A percentile compares a stretch with the other conserved stretches of the same genome.
Conservation (phyloP, 2,329 filamentous ascomycete genomes). For the Neofusicoccum laricinum region DNA sequence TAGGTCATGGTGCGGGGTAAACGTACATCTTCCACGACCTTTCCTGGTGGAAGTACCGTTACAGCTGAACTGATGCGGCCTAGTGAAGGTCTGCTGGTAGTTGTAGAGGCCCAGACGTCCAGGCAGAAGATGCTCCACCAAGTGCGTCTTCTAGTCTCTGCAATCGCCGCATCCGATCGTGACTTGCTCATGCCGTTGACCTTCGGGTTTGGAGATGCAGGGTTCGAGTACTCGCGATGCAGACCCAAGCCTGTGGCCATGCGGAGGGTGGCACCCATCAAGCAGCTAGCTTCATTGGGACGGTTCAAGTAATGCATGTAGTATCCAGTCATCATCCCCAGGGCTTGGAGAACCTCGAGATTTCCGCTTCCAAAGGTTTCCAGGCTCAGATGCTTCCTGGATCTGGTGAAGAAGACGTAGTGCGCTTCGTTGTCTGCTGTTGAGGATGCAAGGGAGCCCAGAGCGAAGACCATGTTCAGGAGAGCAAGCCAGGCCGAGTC, state of each 20-base stretch:
- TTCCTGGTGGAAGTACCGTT: constrained; percentile 37
- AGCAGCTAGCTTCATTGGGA: constrained; percentile 72
- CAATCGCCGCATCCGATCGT: constrained; percentile 11
- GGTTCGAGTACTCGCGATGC: constrained; percentile 60
- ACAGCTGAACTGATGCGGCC: constrained; percentile 39
- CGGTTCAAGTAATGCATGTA: constrained; percentile 77
- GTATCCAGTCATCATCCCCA: constrained; percentile 70
- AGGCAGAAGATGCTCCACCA: constrained; percentile 47
- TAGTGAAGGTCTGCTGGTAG: constrained; percentile 40
- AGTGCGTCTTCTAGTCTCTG: constrained; percentile 40
- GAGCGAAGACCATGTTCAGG: constrained; percentile 72
- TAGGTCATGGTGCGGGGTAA: neutral
- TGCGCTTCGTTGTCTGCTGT: constrained; percentile 63
- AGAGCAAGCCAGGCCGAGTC: constrained; percentile 70
- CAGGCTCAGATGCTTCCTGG: constrained; percentile 64
- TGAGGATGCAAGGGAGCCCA: constrained; percentile 68
- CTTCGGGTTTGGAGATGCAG: neutral
- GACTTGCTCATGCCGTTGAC: neutral
- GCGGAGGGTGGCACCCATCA: constrained; percentile 67
- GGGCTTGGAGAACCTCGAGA: constrained; percentile 69
- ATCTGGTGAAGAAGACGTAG: constrained; percentile 66
- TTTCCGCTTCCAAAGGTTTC: constrained; percentile 68
- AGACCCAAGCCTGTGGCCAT: constrained; percentile 73
- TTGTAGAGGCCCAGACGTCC: constrained; percentile 44
- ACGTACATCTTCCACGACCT: constrained; percentile 30